These are phyloP conservation scores for Pestalotiopsis sp. DNA, from an alignment of 2,329 filamentous ascomycete species.

Conservation along the genomic window DNA sequence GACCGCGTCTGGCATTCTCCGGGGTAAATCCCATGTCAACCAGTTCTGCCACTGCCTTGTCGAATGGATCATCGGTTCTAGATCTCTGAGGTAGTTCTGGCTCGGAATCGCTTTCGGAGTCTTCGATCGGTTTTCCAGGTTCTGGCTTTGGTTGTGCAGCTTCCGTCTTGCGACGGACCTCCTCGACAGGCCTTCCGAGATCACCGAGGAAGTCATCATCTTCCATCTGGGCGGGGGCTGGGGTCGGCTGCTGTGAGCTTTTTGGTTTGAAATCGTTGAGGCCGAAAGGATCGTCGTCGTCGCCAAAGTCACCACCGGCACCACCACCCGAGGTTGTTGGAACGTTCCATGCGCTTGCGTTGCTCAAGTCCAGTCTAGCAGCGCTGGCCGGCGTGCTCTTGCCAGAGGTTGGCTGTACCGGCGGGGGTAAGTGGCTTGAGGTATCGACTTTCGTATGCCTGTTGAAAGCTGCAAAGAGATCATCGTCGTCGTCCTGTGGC, in stretches of 20 bases:
- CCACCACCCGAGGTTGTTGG: slow-evolving; percentile 29
- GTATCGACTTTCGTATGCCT: slow-evolving; percentile 69
- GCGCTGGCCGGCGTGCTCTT: slow-evolving; percentile 49
- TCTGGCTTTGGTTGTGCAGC: slow-evolving; percentile 44
- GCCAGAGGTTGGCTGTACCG: slow-evolving; percentile 40
- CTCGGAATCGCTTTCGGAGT: slow-evolving; percentile 48
- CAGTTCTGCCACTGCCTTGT: slow-evolving; percentile 82
- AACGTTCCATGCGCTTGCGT: slow-evolving; percentile 56
- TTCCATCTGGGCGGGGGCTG: slow-evolving; percentile 38
- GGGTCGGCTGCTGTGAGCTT: slow-evolving; percentile 24
- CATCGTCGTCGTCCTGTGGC: slow-evolving; percentile 54
- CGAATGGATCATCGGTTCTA: slow-evolving; percentile 62
- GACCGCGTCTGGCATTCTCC: slow-evolving; percentile 78
- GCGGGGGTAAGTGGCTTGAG: slow-evolving; percentile 65
- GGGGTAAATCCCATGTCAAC: slow-evolving; percentile 93
- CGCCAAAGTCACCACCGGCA: slow-evolving; percentile 42
- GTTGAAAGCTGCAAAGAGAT: slow-evolving; percentile 70
- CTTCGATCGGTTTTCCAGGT: slow-evolving; percentile 60
- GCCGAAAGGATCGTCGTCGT: slow-evolving; percentile 91
- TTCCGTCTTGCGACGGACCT: slow-evolving; percentile 55
- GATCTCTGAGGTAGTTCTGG: slow-evolving; percentile 26
- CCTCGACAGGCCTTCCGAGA: slow-evolving; percentile 65
- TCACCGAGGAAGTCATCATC: slow-evolving; percentile 70
- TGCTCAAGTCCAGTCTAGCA: slow-evolving; percentile 52
- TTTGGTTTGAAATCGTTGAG: slow-evolving; percentile 64